A percentile compares a stretch with the other conserved stretches of the same genome.
Evolutionary conservation across 2,329 filamentous ascomycete species (phyloP).

Genomic region (Penicillium sp.): DNA sequence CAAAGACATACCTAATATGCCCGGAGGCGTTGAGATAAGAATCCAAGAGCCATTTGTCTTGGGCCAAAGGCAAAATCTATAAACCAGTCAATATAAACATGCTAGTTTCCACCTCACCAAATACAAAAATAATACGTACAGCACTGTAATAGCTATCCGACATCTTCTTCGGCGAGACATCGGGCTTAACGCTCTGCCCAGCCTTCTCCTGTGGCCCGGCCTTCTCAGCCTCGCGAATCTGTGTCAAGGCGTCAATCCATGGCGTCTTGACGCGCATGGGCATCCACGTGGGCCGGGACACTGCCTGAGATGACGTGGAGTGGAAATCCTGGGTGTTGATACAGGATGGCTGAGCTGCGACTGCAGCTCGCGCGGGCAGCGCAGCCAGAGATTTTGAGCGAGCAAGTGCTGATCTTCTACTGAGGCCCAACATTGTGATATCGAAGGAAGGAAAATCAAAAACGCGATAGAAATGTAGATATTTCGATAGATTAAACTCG

Average conservation of each 20-base stretch:
- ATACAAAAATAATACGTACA: conserved; percentile 42
- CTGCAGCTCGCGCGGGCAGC: conserved; percentile 12
- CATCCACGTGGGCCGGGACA: conserved; percentile 43
- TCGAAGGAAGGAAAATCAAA: not conserved
- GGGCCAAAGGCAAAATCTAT: conserved; percentile 65
- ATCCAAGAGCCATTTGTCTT: conserved; percentile 74
- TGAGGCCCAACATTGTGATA: conserved; percentile 17
- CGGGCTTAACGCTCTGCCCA: conserved; percentile 45
- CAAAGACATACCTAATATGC: conserved; percentile 58
- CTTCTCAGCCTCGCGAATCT: conserved; percentile 48
- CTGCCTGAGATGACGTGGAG: conserved; percentile 25
- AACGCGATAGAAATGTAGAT: not conserved
- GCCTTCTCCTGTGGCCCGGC: conserved; percentile 19
- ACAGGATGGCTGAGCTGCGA: conserved; percentile 12
- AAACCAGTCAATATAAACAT: conserved; percentile 11
- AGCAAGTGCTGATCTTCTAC: conserved; percentile 20
- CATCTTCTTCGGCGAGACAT: conserved; percentile 67
- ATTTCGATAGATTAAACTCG: not conserved
- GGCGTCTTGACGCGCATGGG: conserved; percentile 62
- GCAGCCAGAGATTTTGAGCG: conserved; percentile 21
- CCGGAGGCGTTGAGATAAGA: conserved; percentile 75
- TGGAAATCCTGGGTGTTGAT: conserved; percentile 27
- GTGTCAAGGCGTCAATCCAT: conserved; percentile 64
- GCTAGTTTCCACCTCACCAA: not conserved
- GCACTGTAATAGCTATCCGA: conserved; percentile 68